Percentiles rank a stretch among this genome's conserved stretches.
Conservation (phyloP, 2,329 filamentous ascomycete genomes). For the Anthostomella pinea region DNA sequence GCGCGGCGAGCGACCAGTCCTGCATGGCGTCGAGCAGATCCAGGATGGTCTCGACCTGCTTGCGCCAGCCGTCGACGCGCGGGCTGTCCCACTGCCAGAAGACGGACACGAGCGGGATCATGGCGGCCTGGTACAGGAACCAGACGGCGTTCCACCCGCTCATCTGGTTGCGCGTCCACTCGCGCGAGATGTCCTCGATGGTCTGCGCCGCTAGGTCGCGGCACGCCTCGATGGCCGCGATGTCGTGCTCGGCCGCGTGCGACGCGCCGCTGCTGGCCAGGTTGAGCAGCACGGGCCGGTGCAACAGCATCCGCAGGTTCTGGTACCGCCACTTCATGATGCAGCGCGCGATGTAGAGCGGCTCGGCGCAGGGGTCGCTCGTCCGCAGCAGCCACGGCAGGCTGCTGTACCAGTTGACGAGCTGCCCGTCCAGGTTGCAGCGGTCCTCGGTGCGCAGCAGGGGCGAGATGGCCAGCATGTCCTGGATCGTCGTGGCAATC, state of each 20-base stretch:
- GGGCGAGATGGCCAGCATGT: conserved; percentile 67
- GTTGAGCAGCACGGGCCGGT: conserved; percentile 69
- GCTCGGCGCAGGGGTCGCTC: conserved; percentile 66
- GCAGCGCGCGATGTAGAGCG: conserved; percentile 65
- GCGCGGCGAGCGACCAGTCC: conserved; percentile 62
- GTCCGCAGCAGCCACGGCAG: conserved; percentile 65
- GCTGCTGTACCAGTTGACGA: conserved; percentile 69
- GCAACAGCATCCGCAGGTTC: conserved; percentile 72
- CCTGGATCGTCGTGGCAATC: conserved; percentile 74
- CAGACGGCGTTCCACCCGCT: conserved; percentile 79
- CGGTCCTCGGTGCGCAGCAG: conserved; percentile 66
- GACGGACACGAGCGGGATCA: conserved; percentile 73
- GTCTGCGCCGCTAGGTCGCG: conserved; percentile 66
- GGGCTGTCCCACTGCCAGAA: conserved; percentile 63
- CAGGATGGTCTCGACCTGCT: conserved; percentile 57
- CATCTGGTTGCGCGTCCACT: conserved; percentile 72
- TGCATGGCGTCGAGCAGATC: conserved; percentile 62
- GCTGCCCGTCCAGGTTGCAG: conserved; percentile 61
- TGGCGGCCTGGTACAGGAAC: conserved; percentile 77
- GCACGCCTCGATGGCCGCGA: conserved; percentile 65
- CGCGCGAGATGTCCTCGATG: conserved; percentile 68
- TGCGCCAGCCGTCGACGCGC: conserved; percentile 50
- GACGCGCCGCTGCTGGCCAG: conserved; percentile 54
- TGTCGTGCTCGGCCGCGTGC: conserved; percentile 57
- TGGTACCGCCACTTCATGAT: conserved; percentile 83